phyloP scores from a whole-genome alignment of 2,329 filamentous ascomycete genomes.

The Trichoderma lentiforme region DNA sequence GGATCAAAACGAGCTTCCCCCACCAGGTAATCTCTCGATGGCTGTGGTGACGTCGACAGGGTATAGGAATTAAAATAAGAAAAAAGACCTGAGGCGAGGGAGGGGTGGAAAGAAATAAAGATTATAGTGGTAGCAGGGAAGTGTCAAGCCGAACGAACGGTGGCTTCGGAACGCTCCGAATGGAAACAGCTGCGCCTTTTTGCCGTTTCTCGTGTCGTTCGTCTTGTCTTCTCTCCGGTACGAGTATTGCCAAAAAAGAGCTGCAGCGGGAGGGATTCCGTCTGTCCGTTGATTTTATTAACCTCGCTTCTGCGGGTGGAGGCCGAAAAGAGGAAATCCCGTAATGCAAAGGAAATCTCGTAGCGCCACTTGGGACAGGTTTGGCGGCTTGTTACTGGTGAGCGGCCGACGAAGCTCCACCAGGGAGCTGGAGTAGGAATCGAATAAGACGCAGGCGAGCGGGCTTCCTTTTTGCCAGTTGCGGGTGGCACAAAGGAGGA shows the following conservation, averaged over 20 bases:
- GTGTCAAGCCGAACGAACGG: background rate
- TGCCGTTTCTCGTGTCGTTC: background rate
- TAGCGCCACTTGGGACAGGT: background rate
- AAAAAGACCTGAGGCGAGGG: background rate
- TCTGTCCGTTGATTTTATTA: background rate
- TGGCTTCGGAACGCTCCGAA: background rate
- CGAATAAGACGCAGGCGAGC: background rate
- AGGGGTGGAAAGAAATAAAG: background rate
- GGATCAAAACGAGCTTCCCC: slow-evolving; percentile 1
- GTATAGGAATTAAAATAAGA: background rate
- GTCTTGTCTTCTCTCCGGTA: background rate
- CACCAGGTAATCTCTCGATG: slow-evolving; percentile 14
- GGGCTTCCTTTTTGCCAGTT: background rate
- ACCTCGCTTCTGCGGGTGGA: slow-evolving; percentile 1
- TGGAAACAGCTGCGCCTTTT: background rate
- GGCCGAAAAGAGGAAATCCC: background rate
- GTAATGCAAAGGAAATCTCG: slow-evolving; percentile 10
- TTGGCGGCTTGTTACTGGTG: background rate
- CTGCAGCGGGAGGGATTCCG: background rate
- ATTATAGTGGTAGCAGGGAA: background rate
- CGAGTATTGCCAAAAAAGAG: background rate
- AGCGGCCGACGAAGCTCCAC: background rate
- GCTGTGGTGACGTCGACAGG: slow-evolving; percentile 6
- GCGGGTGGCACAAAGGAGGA: background rate
- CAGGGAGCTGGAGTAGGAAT: background rate